These are phyloP conservation scores for Neurospora sp. DNA, from an alignment of 495 filamentous ascomycete genomes.

Conservation along the genomic window DNA sequence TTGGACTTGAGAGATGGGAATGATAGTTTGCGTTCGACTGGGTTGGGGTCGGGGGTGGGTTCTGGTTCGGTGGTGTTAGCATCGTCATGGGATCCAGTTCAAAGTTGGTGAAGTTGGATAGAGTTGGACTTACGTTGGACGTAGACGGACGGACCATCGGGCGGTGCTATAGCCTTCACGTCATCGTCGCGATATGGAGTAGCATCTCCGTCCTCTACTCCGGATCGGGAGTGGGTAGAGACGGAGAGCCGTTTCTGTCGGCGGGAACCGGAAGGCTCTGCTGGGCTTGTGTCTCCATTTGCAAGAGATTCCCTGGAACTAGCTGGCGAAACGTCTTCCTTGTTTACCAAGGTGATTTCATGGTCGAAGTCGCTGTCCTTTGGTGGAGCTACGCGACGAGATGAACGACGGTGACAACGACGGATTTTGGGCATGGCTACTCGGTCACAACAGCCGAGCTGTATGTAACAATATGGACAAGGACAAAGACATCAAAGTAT, in stretches of 20 bases:
- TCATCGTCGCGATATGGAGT: background rate
- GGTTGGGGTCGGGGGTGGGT: background rate
- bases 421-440: slow-evolving; percentile 34
- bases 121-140: background rate
- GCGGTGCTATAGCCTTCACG: background rate
- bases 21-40: background rate
- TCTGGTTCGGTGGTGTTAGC: background rate
- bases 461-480: background rate
- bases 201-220: background rate
- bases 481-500: background rate
- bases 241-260: background rate
- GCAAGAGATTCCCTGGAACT: background rate
- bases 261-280: background rate
- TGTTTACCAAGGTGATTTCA: slow-evolving; percentile 49
- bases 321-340: background rate
- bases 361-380: slow-evolving; percentile 50
- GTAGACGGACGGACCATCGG: background rate
- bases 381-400: slow-evolving; percentile 37
- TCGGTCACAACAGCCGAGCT: background rate
- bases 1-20: background rate
- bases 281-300: background rate
- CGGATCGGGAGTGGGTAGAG: background rate
- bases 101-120: background rate
- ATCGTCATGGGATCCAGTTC: background rate
- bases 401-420: slow-evolving; percentile 25